Percentiles rank a stretch among this genome's conserved stretches.
phyloP scores from a whole-genome alignment of 2,329 filamentous ascomycete genomes.

The Colletotrichum chlorophyti region DNA sequence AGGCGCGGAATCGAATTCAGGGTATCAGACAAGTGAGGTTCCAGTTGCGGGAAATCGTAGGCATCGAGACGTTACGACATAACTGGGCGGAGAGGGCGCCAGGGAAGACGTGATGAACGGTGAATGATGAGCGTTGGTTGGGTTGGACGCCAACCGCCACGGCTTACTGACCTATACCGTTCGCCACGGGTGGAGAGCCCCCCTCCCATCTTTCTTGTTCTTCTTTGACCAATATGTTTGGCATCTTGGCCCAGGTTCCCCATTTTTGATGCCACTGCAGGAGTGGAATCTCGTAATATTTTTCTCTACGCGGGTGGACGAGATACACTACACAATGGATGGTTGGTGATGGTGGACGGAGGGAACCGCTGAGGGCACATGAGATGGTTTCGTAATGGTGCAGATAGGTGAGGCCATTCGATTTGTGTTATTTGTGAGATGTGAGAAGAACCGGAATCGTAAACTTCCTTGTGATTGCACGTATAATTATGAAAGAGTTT shows the following conservation, averaged over 20 bases:
- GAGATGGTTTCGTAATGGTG: constrained; percentile 19
- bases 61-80: neutral
- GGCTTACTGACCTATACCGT: neutral
- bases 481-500: neutral
- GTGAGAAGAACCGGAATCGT: too few relatives aligned
- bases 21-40: neutral
- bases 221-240: too few relatives aligned
- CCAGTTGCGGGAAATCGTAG: constrained; percentile 3
- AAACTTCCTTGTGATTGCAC: neutral
- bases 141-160: neutral
- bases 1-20: neutral
- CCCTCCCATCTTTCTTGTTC: too few relatives aligned
- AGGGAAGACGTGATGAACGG: too few relatives aligned
- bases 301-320: neutral
- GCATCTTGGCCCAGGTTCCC: too few relatives aligned
- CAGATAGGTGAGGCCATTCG: constrained; percentile 9
- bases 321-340: too few relatives aligned
- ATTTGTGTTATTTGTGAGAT: neutral
- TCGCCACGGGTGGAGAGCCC: constrained; percentile 1
- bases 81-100: neutral
- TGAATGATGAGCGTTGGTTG: neutral
- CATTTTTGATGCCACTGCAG: too few relatives aligned
- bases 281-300: neutral
- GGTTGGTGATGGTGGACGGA: neutral
- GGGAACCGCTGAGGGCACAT: neutral